Conservation (phyloP, 768 basidiomycete species). For the Hericium erinaceus region DNA sequence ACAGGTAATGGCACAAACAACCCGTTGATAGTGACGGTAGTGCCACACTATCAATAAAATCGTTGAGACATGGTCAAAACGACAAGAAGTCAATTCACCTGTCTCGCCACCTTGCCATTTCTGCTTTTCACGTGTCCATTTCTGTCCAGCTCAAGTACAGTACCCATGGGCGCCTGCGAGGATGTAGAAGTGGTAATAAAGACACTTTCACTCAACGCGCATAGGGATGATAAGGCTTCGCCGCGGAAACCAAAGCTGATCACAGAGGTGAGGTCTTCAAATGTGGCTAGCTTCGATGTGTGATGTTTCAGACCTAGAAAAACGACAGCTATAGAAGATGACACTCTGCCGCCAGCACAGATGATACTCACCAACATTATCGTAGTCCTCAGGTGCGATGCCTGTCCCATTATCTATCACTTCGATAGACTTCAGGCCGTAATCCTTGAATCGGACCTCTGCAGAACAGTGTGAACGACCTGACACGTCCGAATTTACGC, state of each 20-base stretch:
- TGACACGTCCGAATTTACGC: background rate
- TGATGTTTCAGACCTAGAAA: conserved; percentile 76
- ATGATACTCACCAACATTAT: conserved; percentile 55
- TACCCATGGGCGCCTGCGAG: conserved; percentile 68
- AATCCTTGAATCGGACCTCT: conserved; percentile 89
- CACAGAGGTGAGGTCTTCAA: conserved; percentile 62
- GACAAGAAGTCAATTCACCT: conserved; percentile 34
- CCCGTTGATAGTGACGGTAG: conserved; percentile 62
- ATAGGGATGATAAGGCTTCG: conserved; percentile 91
- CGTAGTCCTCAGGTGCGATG: conserved; percentile 69
- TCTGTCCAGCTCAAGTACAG: conserved; percentile 61
- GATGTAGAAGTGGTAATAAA: conserved; percentile 66
- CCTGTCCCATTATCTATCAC: conserved; percentile 91
- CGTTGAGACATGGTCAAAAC: background rate
- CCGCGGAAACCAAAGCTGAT: conserved; percentile 91
- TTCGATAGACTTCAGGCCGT: conserved; percentile 76
- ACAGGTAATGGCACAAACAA: conserved; percentile 84
- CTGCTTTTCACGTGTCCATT: conserved; percentile 50
- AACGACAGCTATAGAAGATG: background rate
- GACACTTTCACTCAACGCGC: conserved; percentile 68
- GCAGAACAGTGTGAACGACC: background rate
- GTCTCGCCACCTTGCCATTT: conserved; percentile 58
- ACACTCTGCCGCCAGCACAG: no score
- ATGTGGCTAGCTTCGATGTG: conserved; percentile 83
- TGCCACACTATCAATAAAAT: conserved; percentile 58